These are phyloP conservation scores for Linum usitatissimum DNA, from an alignment of 345 rosid genomes.

Conservation along the genomic window DNA sequence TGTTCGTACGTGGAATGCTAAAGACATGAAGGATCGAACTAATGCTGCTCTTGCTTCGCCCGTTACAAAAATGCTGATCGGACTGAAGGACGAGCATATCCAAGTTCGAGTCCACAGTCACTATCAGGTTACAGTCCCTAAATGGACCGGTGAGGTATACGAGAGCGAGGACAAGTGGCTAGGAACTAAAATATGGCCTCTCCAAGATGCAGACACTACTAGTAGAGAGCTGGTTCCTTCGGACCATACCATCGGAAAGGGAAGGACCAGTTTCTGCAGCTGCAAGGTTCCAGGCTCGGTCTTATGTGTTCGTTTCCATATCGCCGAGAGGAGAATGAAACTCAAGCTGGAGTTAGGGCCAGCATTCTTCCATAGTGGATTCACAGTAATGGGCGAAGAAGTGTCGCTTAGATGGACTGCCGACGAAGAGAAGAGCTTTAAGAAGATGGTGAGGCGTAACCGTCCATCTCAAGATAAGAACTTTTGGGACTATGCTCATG, in stretches of 20 bases:
- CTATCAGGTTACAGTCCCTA: constrained; percentile 24
- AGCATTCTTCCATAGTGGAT: constrained; percentile 17
- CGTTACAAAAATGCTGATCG: not conserved
- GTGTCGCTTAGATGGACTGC: constrained; percentile 23
- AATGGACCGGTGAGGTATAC: constrained; percentile 16
- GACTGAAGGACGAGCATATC: constrained; percentile 8
- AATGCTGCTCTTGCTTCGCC: constrained; percentile 8
- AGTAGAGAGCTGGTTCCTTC: not conserved
- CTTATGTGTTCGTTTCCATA: constrained; percentile 23
- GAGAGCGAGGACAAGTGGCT: constrained; percentile 22
- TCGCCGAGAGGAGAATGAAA: constrained; percentile 22
- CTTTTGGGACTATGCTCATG: constrained; percentile 15
- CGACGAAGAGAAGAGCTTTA: constrained; percentile 16
- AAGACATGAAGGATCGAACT: constrained; percentile 8
- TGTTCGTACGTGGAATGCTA: constrained; percentile 16
- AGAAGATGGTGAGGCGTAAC: constrained; percentile 18
- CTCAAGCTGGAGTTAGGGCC: constrained; percentile 23
- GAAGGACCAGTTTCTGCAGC: constrained; percentile 17
- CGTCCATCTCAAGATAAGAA: constrained; percentile 14
- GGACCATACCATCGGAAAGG: constrained; percentile 12
- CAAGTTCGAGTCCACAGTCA: constrained; percentile 14
- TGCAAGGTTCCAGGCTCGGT: constrained; percentile 18
- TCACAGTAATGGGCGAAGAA: constrained; percentile 24
- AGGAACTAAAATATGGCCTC: constrained; percentile 20
- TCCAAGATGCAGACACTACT: constrained; percentile 3